These are phyloP conservation scores for Aureobasidium sp. DNA, from an alignment of 2,329 filamentous ascomycete genomes.

Conservation along the genomic window DNA sequence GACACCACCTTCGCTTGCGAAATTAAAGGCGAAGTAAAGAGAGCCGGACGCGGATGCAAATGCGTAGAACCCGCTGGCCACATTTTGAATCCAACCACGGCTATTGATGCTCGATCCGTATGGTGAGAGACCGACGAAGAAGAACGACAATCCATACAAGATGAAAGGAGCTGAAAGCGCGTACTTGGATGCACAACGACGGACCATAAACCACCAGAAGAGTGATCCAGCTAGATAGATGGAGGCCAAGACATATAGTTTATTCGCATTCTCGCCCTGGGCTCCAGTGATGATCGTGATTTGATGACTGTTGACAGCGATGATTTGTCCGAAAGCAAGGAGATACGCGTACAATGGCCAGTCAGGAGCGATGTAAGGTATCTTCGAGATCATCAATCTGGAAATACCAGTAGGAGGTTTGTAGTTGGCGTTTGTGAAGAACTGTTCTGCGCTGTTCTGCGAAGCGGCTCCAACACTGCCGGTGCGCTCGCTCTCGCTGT, in stretches of 20 bases:
- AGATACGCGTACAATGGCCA: conserved; percentile 59
- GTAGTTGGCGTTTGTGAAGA: conserved; percentile 51
- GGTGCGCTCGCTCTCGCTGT: conserved; percentile 24
- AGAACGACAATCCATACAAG: conserved; percentile 56
- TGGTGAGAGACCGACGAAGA: conserved; percentile 56
- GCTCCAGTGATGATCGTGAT: conserved; percentile 59
- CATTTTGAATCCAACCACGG: conserved; percentile 52
- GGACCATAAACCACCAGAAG: conserved; percentile 58
- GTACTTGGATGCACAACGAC: conserved; percentile 49
- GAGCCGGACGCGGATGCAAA: conserved; percentile 56
- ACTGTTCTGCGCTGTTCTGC: conserved; percentile 38
- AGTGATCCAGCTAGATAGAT: conserved; percentile 54
- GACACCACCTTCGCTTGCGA: conserved; percentile 47
- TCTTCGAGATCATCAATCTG: conserved; percentile 48
- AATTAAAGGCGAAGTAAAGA: conserved; percentile 61
- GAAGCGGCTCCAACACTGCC: background rate
- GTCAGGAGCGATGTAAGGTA: conserved; percentile 45
- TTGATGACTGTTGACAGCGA: conserved; percentile 61
- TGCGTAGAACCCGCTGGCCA: conserved; percentile 56
- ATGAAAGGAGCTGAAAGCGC: conserved; percentile 55
- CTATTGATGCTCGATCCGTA: conserved; percentile 36
- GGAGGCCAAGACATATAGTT: conserved; percentile 54
- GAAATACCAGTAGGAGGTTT: conserved; percentile 49
- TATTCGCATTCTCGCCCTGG: conserved; percentile 51
- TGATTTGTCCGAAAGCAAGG: conserved; percentile 55